Evolutionary conservation across 2,329 filamentous ascomycete genomes (phyloP).

Genomic region (Knufia fluminis): DNA sequence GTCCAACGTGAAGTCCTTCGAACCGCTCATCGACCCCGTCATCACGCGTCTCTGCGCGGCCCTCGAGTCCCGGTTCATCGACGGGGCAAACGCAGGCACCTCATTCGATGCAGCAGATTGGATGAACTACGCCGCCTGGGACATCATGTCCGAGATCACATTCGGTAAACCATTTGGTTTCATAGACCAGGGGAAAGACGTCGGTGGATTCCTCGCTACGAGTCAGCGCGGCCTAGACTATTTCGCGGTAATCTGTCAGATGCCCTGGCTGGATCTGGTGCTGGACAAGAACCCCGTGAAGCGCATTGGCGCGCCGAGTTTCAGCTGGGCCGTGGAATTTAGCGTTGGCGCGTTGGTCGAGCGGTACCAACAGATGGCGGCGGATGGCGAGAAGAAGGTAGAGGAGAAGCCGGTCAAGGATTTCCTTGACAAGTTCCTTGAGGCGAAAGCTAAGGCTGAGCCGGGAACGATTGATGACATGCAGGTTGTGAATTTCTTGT

Average conservation of each 20-base stretch:
- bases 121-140: constrained; percentile 26
- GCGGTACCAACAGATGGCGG: constrained; percentile 12
- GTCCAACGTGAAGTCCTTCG: constrained; percentile 21
- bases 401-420: constrained; percentile 22
- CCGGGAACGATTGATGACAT: background rate
- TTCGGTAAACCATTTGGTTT: constrained; percentile 25
- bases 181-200: constrained; percentile 24
- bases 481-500: background rate
- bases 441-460: constrained; percentile 12
- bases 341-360: constrained; percentile 17
- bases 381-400: constrained; percentile 18
- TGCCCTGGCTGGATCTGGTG: constrained; percentile 24
- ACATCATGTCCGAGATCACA: constrained; percentile 24
- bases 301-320: constrained; percentile 22
- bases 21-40: constrained; percentile 25
- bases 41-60: constrained; percentile 26
- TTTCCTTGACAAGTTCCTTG: constrained; percentile 36
- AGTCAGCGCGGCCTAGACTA: constrained; percentile 23
- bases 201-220: constrained; percentile 22
- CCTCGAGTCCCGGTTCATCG: constrained; percentile 29
- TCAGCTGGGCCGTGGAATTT: constrained; percentile 17
- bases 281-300: constrained; percentile 26
- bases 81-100: constrained; percentile 21
- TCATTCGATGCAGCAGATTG: constrained; percentile 34
- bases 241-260: constrained; percentile 23